Evolutionary conservation across 768 basidiomycete species (phyloP).

Genomic region (Jaapia argillacea): DNA sequence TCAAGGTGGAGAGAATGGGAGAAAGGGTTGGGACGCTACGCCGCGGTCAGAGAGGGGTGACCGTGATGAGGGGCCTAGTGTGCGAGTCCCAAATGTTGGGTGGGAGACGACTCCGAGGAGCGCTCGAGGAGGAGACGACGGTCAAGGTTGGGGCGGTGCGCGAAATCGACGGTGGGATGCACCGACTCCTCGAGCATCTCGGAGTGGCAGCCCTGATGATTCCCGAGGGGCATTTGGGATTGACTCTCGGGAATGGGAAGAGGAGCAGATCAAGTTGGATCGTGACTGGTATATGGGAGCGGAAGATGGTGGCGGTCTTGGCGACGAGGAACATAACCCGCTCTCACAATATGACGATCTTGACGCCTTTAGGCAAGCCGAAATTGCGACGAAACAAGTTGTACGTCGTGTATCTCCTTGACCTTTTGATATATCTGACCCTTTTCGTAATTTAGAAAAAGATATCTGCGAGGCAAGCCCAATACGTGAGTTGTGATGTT

Average conservation of each 20-base stretch:
- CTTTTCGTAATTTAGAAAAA: conserved; percentile 53
- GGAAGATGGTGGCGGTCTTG: conserved; percentile 78
- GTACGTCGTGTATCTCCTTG: conserved; percentile 28
- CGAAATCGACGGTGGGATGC: conserved; percentile 64
- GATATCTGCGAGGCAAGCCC: conserved; percentile 90
- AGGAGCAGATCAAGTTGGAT: conserved; percentile 86
- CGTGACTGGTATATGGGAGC: conserved; percentile 95
- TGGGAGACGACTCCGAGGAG: conserved; percentile 90
- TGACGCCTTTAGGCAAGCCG: conserved; percentile 53
- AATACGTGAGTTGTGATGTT: conserved; percentile 58
- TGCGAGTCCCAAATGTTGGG: conserved; percentile 82
- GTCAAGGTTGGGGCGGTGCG: conserved; percentile 53
- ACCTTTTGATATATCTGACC: conserved; percentile 4
- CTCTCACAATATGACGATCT: conserved; percentile 91
- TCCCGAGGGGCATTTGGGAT: conserved; percentile 54
- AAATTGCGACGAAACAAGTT: conserved; percentile 67
- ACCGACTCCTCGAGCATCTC: conserved; percentile 61
- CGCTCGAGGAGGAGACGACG: conserved; percentile 37
- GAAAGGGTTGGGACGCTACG: conserved; percentile 46
- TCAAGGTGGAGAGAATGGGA: too few species aligned
- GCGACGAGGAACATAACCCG: conserved; percentile 89
- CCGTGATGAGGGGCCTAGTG: conserved; percentile 61
- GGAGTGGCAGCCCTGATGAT: conserved; percentile 62
- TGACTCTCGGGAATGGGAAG: conserved; percentile 91
- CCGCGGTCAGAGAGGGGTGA: conserved; percentile 47